Base-by-base conservation (phyloP, 495 filamentous ascomycete genomes). In the Cudoniella acicularis region DNA sequence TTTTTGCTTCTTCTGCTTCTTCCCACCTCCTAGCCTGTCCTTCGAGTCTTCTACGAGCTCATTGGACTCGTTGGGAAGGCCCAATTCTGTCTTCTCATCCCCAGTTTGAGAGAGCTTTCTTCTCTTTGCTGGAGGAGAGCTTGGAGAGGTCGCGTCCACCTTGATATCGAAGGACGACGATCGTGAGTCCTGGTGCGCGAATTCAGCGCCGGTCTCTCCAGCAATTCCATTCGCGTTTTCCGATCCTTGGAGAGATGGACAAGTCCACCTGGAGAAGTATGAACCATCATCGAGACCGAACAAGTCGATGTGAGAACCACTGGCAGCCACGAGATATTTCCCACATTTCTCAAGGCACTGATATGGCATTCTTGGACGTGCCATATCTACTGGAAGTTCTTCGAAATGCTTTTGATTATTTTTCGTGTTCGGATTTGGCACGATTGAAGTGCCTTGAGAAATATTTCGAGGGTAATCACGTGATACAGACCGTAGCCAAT, bases 281-380 rank as follows among this genome's bases (percentile, higher is more conserved):
- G 67, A 59, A 6, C 75, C 64, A 40, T 67, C 54, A 10, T 54
- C 47, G 45, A 69, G 56, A 59, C 60, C 71, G 64, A 76, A 75
- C 1, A 69, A 69, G 62, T 77, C 67, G 2, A 79, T 76, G 54
- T 64, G 61, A 30, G 70, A 68, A 13, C 69, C 75, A 36, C 68
- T 70, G 1, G 76, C 76, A 26, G 77, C 77, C 50, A 78, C 68
- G 8, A 79, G 50, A 17, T 72, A 41, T 52, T 64, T 58, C 53
- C 75, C 72, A 51, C 61, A 64, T 6, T 65, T 71, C 27, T 70
- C 67, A 48, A 78, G 60, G n/a, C 74, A 65, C 27, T 77, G 73
- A 42, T 75, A 79, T 27, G 77, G 75, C 40, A 63, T 56, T 25
- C 46, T 47, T 10, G 18, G 30, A 47, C 18, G 18, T 26, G 22